Evolutionary conservation across 2,329 filamentous ascomycete species (phyloP).

Genomic region (Orbilia brochopaga): DNA sequence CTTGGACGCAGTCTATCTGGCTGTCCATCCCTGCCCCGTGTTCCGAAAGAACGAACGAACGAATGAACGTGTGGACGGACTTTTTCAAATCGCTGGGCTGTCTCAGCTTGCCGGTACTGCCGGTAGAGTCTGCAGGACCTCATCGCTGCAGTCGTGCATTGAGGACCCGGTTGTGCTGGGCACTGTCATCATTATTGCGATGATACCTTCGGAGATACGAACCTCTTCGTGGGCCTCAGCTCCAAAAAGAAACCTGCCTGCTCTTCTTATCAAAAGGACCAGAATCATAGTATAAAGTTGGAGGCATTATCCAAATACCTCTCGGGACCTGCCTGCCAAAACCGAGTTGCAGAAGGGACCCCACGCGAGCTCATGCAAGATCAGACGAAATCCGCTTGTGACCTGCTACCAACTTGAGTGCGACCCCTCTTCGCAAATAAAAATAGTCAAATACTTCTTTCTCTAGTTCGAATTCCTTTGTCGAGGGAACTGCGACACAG

Average conservation of each 20-base stretch:
- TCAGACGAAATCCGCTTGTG: conserved; percentile 51
- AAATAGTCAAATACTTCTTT: no score
- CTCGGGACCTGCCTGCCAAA: background rate
- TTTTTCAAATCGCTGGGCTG: background rate
- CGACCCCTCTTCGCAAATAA: background rate
- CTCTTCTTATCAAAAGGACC: no score
- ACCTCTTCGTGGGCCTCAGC: no score
- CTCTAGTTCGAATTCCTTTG: no score
- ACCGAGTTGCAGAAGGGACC: background rate
- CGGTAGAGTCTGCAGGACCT: conserved; percentile 8
- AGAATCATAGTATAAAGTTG: no score
- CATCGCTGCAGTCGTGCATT: background rate
- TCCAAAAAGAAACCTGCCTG: background rate
- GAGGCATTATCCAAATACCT: no score
- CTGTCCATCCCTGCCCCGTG: no score
- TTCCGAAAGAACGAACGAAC: background rate
- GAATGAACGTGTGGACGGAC: no score
- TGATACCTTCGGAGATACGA: no score
- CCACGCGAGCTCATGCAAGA: conserved; percentile 45
- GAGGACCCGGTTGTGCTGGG: no score
- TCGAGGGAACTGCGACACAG: background rate
- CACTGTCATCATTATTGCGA: no score
- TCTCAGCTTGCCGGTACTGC: background rate
- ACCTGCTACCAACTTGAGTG: conserved; percentile 7
- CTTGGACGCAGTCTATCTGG: no score